Percentiles rank a stretch among this genome's conserved stretches.
Evolutionary conservation across 2,329 filamentous ascomycete species (phyloP).

Genomic region (Penicillium expansum): DNA sequence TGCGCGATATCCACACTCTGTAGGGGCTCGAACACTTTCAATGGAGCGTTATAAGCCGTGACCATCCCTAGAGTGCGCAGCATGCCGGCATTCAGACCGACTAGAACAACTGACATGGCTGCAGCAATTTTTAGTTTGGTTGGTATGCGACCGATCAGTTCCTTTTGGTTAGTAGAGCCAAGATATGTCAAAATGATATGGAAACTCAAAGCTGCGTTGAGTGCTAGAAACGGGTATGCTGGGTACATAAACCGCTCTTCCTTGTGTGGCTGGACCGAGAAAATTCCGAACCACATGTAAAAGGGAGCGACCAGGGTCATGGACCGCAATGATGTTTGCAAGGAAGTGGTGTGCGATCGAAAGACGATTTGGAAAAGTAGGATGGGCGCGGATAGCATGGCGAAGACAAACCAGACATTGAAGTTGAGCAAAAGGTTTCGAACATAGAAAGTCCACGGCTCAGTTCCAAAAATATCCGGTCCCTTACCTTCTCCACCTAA

Average conservation of each 20-base stretch:
- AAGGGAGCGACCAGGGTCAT: constrained; percentile 79
- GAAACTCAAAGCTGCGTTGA: constrained; percentile 82
- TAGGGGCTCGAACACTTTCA: constrained; percentile 57
- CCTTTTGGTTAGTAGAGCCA: constrained; percentile 66
- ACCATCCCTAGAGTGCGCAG: constrained; percentile 74
- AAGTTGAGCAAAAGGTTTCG: constrained; percentile 91
- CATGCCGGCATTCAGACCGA: constrained; percentile 64
- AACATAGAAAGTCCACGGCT: constrained; percentile 96
- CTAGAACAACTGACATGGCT: constrained; percentile 60
- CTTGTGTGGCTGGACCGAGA: constrained; percentile 91
- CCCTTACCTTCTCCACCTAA: constrained; percentile 75
- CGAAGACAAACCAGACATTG: constrained; percentile 87
- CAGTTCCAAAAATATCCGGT: constrained; percentile 89
- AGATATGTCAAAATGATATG: constrained; percentile 76
- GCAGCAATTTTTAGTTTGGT: constrained; percentile 68
- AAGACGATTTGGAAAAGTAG: constrained; percentile 70
- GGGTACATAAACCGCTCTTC: constrained; percentile 99
- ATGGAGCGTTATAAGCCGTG: constrained; percentile 78
- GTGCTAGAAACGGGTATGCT: constrained; percentile 80
- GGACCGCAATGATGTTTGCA: constrained; percentile 69
- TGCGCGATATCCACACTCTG: constrained; percentile 52
- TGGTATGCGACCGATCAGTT: constrained; percentile 68
- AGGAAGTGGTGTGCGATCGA: constrained; percentile 59
- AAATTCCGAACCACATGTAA: constrained; percentile 91
- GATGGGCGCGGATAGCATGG: constrained; percentile 70